Conservation (phyloP, 345 rosid genomes). For the Bruguiera parviflora region DNA sequence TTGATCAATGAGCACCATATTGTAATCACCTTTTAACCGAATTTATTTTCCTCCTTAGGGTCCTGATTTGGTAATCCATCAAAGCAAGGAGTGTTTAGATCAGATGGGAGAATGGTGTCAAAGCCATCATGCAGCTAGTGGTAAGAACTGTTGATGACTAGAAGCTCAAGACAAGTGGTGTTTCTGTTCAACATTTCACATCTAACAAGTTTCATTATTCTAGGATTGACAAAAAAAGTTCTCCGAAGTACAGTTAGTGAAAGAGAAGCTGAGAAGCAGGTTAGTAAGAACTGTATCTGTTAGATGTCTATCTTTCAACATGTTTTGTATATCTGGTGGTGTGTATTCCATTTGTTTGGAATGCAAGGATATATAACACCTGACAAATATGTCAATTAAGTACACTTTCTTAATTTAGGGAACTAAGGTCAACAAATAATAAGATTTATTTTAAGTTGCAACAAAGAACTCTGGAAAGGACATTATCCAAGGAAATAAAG, state of each 20-base stretch:
- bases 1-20: no score
- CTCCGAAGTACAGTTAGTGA: constrained; percentile 62
- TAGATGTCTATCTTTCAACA: constrained; percentile 5
- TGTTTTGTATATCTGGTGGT: not conserved
- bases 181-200: not conserved
- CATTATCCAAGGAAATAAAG: no score
- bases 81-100: constrained; percentile 65
- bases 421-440: no score
- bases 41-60: constrained; percentile 47
- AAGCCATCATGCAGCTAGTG: constrained; percentile 80
- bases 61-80: constrained; percentile 88
- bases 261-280: constrained; percentile 86
- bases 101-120: constrained; percentile 93
- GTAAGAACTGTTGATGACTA: constrained; percentile 32
- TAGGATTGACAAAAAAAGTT: constrained; percentile 83
- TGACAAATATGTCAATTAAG: no score
- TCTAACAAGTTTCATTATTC: constrained; percentile 7
- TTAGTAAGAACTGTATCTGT: constrained; percentile 20
- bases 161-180: constrained; percentile 9
- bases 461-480: no score
- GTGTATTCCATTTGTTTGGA: not conserved
- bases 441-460: no score
- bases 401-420: no score
- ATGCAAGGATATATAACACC: no score
- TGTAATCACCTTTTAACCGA: no score